Evolutionary conservation across 2,329 filamentous ascomycete species (phyloP).

Genomic region (Didymosphaeria variabile): DNA sequence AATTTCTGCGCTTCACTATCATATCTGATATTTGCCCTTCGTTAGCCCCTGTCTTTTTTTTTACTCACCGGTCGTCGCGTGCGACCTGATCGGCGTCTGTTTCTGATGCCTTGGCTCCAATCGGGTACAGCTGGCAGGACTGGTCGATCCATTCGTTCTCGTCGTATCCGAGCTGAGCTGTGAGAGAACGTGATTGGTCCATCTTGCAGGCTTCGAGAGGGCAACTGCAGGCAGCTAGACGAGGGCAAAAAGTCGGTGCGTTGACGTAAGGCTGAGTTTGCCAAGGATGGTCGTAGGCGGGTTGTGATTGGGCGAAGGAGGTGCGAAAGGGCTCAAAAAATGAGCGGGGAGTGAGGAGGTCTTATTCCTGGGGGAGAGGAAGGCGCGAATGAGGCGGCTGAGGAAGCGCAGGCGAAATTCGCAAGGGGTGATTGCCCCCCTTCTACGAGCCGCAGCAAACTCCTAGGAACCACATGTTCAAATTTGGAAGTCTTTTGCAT

Average conservation of each 20-base stretch:
- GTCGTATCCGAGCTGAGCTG: conserved; percentile 14
- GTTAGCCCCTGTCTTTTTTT: conserved; percentile 34
- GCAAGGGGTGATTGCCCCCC: no score
- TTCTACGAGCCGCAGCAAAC: no score
- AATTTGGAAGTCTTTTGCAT: no score
- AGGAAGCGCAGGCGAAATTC: no score
- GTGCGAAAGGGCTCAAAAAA: conserved; percentile 11
- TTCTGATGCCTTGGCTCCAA: conserved; percentile 8
- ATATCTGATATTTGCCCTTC: conserved; percentile 28
- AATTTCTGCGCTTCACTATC: no score
- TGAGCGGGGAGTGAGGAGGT: conserved; percentile 14
- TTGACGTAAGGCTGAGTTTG: conserved; percentile 24
- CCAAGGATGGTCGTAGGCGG: conserved; percentile 17
- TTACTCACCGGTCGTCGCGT: conserved; percentile 20
- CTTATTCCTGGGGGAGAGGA: conserved; percentile 12
- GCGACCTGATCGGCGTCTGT: conserved; percentile 12
- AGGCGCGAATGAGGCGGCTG: not conserved
- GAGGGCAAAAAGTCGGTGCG: conserved; percentile 11
- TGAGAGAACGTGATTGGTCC: conserved; percentile 17
- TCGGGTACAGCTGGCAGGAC: conserved; percentile 7
- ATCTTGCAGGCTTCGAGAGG: conserved; percentile 16
- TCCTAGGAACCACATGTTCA: no score
- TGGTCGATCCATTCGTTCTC: conserved; percentile 14
- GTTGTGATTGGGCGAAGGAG: conserved; percentile 18
- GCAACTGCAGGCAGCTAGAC: conserved; percentile 9